These are phyloP conservation scores for Fusarium concolor DNA, from an alignment of 2,329 filamentous ascomycete genomes.

Conservation along the genomic window DNA sequence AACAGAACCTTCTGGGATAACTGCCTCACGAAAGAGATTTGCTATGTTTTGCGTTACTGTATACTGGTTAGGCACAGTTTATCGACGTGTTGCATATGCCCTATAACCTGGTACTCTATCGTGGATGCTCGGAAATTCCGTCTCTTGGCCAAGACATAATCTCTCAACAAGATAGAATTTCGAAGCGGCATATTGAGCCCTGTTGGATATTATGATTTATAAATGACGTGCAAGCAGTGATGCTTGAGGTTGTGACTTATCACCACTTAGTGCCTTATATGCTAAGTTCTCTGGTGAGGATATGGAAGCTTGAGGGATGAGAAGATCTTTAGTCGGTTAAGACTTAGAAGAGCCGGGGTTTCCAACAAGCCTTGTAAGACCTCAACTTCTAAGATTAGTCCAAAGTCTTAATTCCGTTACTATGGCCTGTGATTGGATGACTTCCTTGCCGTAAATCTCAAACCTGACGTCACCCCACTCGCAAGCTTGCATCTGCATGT, in stretches of 20 bases:
- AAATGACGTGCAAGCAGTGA: not conserved
- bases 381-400: not conserved
- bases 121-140: too few species aligned
- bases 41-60: not conserved
- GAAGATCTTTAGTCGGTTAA: not conserved
- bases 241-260: constrained; percentile 9
- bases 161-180: too few species aligned
- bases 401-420: too few species aligned
- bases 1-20: not conserved
- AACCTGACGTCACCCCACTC: constrained; percentile 50
- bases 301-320: constrained; percentile 1
- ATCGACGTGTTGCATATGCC: too few species aligned
- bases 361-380: too few species aligned
- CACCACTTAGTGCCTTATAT: constrained; percentile 6
- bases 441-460: constrained; percentile 1
- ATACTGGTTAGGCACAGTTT: not conserved
- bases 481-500: constrained; percentile 33
- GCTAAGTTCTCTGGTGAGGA: not conserved
- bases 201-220: too few species aligned
- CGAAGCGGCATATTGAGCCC: too few species aligned
- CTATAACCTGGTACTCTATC: too few species aligned
- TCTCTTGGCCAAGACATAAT: too few species aligned
- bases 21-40: not conserved
- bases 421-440: constrained; percentile 13
- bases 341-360: not conserved